These are phyloP conservation scores for Melastoma malabathricum DNA, from an alignment of 345 rosid species.

Conservation along the genomic window DNA sequence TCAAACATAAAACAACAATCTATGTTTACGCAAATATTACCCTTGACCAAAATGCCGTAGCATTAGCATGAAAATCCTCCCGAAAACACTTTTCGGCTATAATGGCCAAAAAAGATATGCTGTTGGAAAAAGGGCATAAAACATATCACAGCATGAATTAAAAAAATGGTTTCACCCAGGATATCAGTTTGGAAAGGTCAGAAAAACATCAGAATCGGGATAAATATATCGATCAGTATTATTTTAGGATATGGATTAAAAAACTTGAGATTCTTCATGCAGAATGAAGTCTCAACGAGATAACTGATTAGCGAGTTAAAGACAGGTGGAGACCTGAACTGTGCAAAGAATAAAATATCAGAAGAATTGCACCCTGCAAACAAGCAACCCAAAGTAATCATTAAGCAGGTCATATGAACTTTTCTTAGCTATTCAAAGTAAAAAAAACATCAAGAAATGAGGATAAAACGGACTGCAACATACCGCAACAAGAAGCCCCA, in stretches of 20 bases:
- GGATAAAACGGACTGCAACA: slow-evolving; percentile 4
- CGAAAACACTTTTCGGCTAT: too few species aligned
- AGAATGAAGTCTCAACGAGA: background rate
- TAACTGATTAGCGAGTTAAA: slow-evolving; percentile 2
- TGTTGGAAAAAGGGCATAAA: too few species aligned
- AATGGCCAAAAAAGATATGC: too few species aligned
- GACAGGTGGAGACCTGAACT: slow-evolving; percentile 40
- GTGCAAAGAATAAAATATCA: slow-evolving; percentile 32
- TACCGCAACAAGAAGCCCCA: slow-evolving; percentile 41
- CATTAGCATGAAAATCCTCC: too few species aligned
- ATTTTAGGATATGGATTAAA: background rate
- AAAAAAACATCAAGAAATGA: background rate
- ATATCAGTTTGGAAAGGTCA: too few species aligned
- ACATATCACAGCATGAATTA: too few species aligned
- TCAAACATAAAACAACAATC: slow-evolving; percentile 1
- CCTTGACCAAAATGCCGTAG: background rate
- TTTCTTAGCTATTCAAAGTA: background rate
- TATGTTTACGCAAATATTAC: background rate
- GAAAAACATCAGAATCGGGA: too few species aligned
- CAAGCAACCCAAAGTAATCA: slow-evolving; percentile 2
- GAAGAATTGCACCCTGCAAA: slow-evolving; percentile 59
- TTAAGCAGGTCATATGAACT: background rate
- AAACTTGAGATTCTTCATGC: background rate
- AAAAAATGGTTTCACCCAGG: too few species aligned
- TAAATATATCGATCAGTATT: too few species aligned